A percentile compares a stretch with the other conserved stretches of the same genome.
These are phyloP conservation scores for Lentinula boryana DNA, from an alignment of 768 basidiomycete genomes.

Conservation along the genomic window DNA sequence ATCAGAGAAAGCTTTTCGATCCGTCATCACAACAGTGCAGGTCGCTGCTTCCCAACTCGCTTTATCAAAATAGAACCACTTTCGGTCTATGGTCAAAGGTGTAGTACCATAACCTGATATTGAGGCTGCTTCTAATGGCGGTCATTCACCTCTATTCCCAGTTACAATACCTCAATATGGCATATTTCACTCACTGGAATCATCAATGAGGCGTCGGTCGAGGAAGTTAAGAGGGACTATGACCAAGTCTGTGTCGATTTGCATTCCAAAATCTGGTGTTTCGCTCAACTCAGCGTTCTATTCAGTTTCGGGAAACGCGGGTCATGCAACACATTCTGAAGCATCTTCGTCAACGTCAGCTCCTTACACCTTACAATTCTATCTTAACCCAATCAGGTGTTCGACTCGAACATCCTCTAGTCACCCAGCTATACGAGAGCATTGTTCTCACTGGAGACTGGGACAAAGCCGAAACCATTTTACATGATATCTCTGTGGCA, in stretches of 20 bases:
- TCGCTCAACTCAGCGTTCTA: background rate
- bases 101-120: background rate
- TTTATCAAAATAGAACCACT: constrained; percentile 74
- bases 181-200: constrained; percentile 60
- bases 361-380: constrained; percentile 57
- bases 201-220: constrained; percentile 48
- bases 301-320: constrained; percentile 59
- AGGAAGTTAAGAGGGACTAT: constrained; percentile 43
- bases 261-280: background rate
- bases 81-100: constrained; percentile 40
- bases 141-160: constrained; percentile 42
- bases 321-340: constrained; percentile 67
- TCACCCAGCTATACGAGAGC: constrained; percentile 57
- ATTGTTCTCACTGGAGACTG: constrained; percentile 67
- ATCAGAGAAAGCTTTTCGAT: constrained; percentile 60
- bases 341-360: constrained; percentile 70
- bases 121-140: too few relatives aligned
- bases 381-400: constrained; percentile 51
- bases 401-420: constrained; percentile 62
- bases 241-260: constrained; percentile 47
- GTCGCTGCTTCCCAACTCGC: constrained; percentile 55
- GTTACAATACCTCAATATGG: constrained; percentile 81
- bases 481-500: constrained; percentile 41
- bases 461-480: constrained; percentile 46
- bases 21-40: constrained; percentile 45